phyloP scores from a whole-genome alignment of 2,329 filamentous ascomycete species.

The Graphilbum sp. region DNA sequence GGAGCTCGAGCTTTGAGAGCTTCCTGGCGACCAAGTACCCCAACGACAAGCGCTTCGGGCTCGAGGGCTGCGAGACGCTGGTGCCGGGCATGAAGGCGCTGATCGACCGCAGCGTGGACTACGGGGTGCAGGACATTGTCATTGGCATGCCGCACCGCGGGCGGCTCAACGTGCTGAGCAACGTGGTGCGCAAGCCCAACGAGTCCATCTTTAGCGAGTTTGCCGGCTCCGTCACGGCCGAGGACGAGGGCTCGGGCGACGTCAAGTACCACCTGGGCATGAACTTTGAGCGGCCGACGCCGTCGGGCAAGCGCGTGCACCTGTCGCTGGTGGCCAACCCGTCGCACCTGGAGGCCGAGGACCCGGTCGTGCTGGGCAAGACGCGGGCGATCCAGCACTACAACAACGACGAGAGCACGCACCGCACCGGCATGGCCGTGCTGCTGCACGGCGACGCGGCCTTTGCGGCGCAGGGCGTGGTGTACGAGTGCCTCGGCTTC shows the following conservation, averaged over 20 bases:
- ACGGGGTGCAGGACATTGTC: slow-evolving; percentile 96
- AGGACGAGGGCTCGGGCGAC: slow-evolving; percentile 92
- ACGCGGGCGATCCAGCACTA: slow-evolving; percentile 97
- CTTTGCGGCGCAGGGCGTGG: slow-evolving; percentile 89
- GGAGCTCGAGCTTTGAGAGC: slow-evolving; percentile 92
- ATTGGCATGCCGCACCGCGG: slow-evolving; percentile 99
- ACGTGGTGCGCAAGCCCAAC: slow-evolving; percentile 97
- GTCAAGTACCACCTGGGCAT: slow-evolving; percentile 99
- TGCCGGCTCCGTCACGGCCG: slow-evolving; percentile 68
- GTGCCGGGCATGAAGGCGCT: slow-evolving; percentile 99
- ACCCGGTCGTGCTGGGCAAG: slow-evolving; percentile 94
- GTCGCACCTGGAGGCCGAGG: slow-evolving; percentile 94
- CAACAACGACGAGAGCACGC: slow-evolving; percentile 88
- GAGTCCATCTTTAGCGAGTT: slow-evolving; percentile 99
- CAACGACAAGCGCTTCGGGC: slow-evolving; percentile 98
- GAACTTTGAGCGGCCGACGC: slow-evolving; percentile 98
- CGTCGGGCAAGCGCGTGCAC: slow-evolving; percentile 97
- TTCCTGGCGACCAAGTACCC: slow-evolving; percentile 97
- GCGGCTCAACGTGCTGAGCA: slow-evolving; percentile 92
- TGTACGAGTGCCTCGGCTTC: slow-evolving; percentile 98
- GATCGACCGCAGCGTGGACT: slow-evolving; percentile 95
- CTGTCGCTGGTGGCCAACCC: slow-evolving; percentile 96
- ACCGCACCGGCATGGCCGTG: slow-evolving; percentile 84
- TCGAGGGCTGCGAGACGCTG: slow-evolving; percentile 91
- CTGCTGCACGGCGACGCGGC: slow-evolving; percentile 94